These are phyloP conservation scores for Pneumocystis carinii DNA, from an alignment of 1,139 yeast genomes.

Conservation along the genomic window DNA sequence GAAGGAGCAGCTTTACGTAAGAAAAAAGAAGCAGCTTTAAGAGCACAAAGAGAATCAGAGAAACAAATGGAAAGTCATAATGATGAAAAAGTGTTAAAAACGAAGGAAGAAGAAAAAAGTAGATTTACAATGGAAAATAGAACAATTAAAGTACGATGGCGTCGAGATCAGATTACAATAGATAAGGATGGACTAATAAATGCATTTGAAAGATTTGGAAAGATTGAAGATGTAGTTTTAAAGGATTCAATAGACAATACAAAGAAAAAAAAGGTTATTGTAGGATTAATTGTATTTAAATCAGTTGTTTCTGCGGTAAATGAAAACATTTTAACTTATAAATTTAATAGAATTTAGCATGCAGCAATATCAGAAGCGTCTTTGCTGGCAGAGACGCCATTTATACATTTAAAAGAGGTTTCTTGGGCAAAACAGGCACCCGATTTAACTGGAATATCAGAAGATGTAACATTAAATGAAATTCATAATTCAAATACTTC, in stretches of 20 bases:
- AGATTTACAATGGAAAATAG: slow-evolving; percentile 7
- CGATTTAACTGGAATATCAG: neutral
- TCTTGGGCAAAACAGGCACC: neutral
- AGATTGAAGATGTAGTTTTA: slow-evolving; percentile 3
- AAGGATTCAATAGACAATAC: neutral
- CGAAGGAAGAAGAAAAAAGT: neutral
- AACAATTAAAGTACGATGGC: slow-evolving; percentile 11
- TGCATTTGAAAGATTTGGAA: slow-evolving; percentile 9
- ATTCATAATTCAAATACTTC: neutral
- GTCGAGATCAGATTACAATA: neutral
- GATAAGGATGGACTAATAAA: neutral
- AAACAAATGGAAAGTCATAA: slow-evolving; percentile 1
- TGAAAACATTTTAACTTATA: neutral
- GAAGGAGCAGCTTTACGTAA: slow-evolving; percentile 9
- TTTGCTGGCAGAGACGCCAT: neutral
- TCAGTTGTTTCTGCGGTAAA: neutral
- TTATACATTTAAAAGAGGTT: neutral
- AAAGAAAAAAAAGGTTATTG: neutral
- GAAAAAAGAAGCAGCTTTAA: neutral
- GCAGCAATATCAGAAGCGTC: neutral
- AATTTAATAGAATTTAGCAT: neutral
- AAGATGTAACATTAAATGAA: neutral
- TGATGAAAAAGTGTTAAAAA: neutral
- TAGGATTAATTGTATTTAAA: slow-evolving; percentile 4
- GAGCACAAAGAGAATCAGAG: slow-evolving; percentile 1